A percentile compares a stretch with the other conserved stretches of the same genome.
Conservation (phyloP, 108 stramenopile genomes). For the Thalassiosira profunda region DNA sequence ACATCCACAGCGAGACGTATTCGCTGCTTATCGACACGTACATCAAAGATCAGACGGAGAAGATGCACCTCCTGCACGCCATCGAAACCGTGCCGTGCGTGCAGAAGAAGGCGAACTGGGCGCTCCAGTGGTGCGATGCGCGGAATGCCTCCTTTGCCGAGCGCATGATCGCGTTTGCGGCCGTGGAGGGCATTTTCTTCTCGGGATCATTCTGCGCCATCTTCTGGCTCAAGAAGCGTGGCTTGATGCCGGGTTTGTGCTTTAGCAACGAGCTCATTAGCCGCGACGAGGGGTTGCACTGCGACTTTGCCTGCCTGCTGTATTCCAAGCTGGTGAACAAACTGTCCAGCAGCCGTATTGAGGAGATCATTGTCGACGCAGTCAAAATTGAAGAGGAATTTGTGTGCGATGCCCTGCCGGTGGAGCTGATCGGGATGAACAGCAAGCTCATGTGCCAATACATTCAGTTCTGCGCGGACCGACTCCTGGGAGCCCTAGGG, state of each 20-base stretch:
- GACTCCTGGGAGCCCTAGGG: slow-evolving; percentile 91
- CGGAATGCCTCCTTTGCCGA: slow-evolving; percentile 96
- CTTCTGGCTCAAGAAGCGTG: slow-evolving; percentile 99
- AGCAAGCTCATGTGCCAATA: slow-evolving; percentile 96
- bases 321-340: slow-evolving; percentile 92
- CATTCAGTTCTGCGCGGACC: slow-evolving; percentile 99
- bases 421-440: slow-evolving; percentile 99
- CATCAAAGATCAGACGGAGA: slow-evolving; percentile 89
- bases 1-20: slow-evolving; percentile 99
- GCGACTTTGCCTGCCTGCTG: slow-evolving; percentile 96
- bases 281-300: slow-evolving; percentile 98
- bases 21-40: slow-evolving; percentile 99
- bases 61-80: slow-evolving; percentile 87
- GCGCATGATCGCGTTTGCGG: slow-evolving; percentile 98
- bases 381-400: slow-evolving; percentile 99
- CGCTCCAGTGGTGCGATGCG: slow-evolving; percentile 95
- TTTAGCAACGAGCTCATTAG: slow-evolving; percentile 99
- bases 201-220: slow-evolving; percentile 98
- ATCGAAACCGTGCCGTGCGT: slow-evolving; percentile 97
- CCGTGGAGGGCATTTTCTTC: slow-evolving; percentile 99
- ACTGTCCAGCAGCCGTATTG: slow-evolving; percentile 76
- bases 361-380: slow-evolving; percentile 89
- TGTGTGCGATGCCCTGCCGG: slow-evolving; percentile 96
- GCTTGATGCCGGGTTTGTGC: slow-evolving; percentile 99
- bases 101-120: slow-evolving; percentile 98